phyloP scores from a whole-genome alignment of 2,329 filamentous ascomycete species.

The Fusarium beomiforme region DNA sequence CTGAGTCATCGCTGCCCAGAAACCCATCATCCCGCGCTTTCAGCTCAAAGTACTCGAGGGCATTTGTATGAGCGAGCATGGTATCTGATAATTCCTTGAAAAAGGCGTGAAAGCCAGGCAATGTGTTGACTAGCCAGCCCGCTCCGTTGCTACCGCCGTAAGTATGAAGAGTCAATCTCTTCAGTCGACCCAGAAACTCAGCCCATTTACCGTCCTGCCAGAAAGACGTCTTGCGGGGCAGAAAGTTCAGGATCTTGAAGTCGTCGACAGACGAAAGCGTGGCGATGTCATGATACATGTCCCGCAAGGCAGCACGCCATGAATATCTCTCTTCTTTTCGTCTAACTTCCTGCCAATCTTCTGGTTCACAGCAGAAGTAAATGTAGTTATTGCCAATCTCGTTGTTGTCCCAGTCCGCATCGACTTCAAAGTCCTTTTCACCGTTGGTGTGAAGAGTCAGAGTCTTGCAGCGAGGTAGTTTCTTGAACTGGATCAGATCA shows the following conservation, averaged over 20 bases:
- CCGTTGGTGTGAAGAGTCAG: neutral
- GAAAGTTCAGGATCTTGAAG: neutral
- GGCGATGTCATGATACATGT: conserved; percentile 10
- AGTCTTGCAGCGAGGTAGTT: neutral
- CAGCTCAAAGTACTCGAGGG: neutral
- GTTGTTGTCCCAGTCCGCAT: conserved; percentile 11
- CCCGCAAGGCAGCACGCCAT: neutral
- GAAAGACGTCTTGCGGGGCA: neutral
- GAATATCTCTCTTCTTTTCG: neutral
- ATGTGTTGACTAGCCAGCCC: neutral
- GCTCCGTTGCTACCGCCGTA: neutral
- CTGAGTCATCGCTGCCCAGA: neutral
- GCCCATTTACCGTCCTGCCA: neutral
- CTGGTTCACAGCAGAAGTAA: neutral
- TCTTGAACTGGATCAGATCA: neutral
- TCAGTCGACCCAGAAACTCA: neutral
- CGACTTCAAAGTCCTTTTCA: neutral
- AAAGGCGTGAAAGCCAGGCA: conserved; percentile 7
- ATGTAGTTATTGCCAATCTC: neutral
- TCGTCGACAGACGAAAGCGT: neutral
- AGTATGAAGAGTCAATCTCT: neutral
- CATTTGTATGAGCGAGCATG: neutral
- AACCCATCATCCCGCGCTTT: neutral
- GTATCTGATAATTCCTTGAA: neutral
- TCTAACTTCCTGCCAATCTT: neutral